Evolutionary conservation across 129 eudicot genomes (phyloP).

Genomic region (Escallonia rubra): DNA sequence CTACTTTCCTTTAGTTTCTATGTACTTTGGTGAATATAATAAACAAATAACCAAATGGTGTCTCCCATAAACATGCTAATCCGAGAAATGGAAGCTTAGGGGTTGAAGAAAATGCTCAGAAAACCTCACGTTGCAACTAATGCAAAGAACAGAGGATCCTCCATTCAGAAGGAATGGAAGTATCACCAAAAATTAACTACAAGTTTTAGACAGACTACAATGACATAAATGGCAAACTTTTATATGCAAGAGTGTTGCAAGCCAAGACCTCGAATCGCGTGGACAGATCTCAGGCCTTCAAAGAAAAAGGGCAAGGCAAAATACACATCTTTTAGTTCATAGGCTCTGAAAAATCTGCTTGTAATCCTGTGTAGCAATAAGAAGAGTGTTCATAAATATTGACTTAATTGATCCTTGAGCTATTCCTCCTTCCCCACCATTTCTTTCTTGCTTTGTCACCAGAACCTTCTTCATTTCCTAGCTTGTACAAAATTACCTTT

Average conservation of each 20-base stretch:
- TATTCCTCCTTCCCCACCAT: slow-evolving; percentile 92
- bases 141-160: no score
- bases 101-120: no score
- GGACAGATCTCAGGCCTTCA: not conserved
- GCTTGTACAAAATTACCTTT: slow-evolving; percentile 73
- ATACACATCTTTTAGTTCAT: not conserved
- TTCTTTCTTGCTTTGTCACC: slow-evolving; percentile 64
- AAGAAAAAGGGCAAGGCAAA: not conserved
- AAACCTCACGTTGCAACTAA: no score
- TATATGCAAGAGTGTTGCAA: no score
- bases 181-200: no score
- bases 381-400: not conserved
- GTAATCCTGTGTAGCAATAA: not conserved
- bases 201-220: no score
- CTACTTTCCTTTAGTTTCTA: no score
- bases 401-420: slow-evolving; percentile 48
- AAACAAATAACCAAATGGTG: not conserved
- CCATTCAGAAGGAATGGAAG: no score
- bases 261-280: not conserved
- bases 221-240: no score
- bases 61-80: no score
- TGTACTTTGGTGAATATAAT: not conserved
- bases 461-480: slow-evolving; percentile 59
- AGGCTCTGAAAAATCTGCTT: not conserved
- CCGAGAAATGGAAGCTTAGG: no score